Evolutionary conservation across 805 yeast genomes (phyloP).

Genomic region (Myxozyma neotropica): DNA sequence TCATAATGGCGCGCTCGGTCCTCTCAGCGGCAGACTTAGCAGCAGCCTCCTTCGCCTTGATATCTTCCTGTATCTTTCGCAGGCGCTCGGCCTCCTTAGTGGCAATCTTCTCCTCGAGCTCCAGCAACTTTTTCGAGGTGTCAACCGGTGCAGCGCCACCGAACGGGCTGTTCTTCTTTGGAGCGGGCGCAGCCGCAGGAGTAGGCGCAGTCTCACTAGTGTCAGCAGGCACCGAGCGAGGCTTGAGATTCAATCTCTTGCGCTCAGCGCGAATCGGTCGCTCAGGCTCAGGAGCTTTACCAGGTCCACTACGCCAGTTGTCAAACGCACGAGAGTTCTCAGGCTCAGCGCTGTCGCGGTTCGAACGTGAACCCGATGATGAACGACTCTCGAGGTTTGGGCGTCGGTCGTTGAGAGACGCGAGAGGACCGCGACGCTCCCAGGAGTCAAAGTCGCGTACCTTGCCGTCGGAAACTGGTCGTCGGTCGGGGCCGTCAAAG

Average conservation of each 20-base stretch:
- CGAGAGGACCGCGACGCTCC: slow-evolving; percentile 42
- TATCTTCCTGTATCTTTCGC: slow-evolving; percentile 1
- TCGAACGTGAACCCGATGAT: slow-evolving; percentile 15
- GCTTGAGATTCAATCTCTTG: slow-evolving; percentile 47
- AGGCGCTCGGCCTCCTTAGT: slow-evolving; percentile 11
- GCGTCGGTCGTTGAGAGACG: slow-evolving; percentile 33
- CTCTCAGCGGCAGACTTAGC: slow-evolving; percentile 11
- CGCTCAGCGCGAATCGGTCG: slow-evolving; percentile 45
- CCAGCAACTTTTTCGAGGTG: slow-evolving; percentile 62
- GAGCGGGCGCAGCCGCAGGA: slow-evolving; percentile 36
- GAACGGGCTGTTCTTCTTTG: slow-evolving; percentile 64
- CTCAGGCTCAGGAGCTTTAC: slow-evolving; percentile 39
- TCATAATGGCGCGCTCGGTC: not conserved
- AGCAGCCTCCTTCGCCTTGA: slow-evolving; percentile 17
- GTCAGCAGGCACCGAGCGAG: slow-evolving; percentile 36
- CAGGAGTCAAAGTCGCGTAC: slow-evolving; percentile 53
- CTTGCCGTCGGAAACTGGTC: slow-evolving; percentile 35
- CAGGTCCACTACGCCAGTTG: slow-evolving; percentile 42
- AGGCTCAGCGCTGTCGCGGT: slow-evolving; percentile 13
- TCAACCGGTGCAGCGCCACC: slow-evolving; percentile 88
- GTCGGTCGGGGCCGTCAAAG: slow-evolving; percentile 7
- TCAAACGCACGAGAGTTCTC: slow-evolving; percentile 32
- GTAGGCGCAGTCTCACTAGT: slow-evolving; percentile 37
- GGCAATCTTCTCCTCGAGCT: slow-evolving; percentile 52
- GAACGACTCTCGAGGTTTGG: slow-evolving; percentile 50